A percentile compares a stretch with the other conserved stretches of the same genome.
These are phyloP conservation scores for Dactylis glomerata DNA, from an alignment of 176 grass and related monocot species.

Conservation along the genomic window DNA sequence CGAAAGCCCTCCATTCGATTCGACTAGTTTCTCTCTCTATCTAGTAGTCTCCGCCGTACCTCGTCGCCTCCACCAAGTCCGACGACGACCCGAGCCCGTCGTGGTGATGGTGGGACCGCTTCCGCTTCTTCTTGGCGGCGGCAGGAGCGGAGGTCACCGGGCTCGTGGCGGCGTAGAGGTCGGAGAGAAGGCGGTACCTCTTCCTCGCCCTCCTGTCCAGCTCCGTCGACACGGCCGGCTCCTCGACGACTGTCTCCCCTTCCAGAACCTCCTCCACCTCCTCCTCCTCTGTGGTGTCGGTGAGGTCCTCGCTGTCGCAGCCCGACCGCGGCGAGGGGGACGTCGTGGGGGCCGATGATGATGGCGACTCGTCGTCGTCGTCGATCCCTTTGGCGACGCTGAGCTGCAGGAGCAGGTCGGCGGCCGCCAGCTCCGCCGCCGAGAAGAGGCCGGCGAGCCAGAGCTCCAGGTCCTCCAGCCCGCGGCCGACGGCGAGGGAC, in stretches of 20 bases:
- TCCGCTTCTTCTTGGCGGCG: conserved; percentile 17
- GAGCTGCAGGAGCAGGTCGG: conserved; percentile 65
- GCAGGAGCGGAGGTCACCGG: background rate
- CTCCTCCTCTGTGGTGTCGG: too few species aligned
- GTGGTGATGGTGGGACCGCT: background rate
- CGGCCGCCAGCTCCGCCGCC: conserved; percentile 55
- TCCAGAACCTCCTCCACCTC: background rate
- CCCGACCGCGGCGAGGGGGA: too few species aligned
- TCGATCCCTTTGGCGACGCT: conserved; percentile 15
- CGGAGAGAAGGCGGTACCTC: conserved; percentile 41
- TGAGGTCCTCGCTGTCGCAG: too few species aligned
- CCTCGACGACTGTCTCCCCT: background rate
- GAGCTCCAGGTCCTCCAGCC: background rate
- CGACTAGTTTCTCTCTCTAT: background rate
- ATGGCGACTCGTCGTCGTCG: background rate
- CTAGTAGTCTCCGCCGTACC: conserved; percentile 2
- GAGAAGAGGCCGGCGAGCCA: conserved; percentile 42
- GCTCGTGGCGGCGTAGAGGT: conserved; percentile 47
- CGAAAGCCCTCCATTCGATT: background rate
- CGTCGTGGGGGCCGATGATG: too few species aligned
- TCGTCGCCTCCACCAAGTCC: background rate
- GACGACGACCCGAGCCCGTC: background rate
- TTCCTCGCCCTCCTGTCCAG: conserved; percentile 41
- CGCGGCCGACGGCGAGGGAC: background rate
- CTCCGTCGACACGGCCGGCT: background rate